Conservation (phyloP, 1,284 basidiomycete genomes). For the Agaricales sp. region DNA sequence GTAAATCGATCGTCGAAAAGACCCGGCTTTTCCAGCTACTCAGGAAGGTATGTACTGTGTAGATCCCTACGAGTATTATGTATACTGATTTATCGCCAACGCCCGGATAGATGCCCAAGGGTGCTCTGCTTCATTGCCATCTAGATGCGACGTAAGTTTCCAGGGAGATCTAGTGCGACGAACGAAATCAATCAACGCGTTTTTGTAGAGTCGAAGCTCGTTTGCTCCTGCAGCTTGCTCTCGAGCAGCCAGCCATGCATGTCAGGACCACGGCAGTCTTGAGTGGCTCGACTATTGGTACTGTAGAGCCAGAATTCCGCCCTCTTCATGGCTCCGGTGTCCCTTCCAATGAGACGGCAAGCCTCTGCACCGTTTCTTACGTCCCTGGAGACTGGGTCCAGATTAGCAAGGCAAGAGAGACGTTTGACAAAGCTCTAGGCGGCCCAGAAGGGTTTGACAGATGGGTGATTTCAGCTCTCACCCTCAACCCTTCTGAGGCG, state of each 20-base stretch:
- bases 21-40: slow-evolving; percentile 52
- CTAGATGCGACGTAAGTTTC: slow-evolving; percentile 41
- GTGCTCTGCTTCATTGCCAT: slow-evolving; percentile 60
- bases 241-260: slow-evolving; percentile 48
- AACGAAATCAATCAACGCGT: no score
- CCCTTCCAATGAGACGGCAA: slow-evolving; percentile 15
- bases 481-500: slow-evolving; percentile 57
- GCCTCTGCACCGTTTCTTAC: slow-evolving; percentile 38
- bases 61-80: no score
- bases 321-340: slow-evolving; percentile 24
- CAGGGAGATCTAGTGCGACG: neutral
- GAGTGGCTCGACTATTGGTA: slow-evolving; percentile 26
- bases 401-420: slow-evolving; percentile 38
- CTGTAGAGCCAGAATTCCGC: slow-evolving; percentile 38
- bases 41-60: slow-evolving; percentile 33
- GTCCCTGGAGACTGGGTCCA: slow-evolving; percentile 39
- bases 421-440: slow-evolving; percentile 39
- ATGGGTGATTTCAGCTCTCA: slow-evolving; percentile 49
- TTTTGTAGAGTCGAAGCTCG: slow-evolving; percentile 34
- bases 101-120: slow-evolving; percentile 58
- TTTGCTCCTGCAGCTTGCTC: slow-evolving; percentile 39
- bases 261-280: slow-evolving; percentile 32
- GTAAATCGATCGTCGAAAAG: slow-evolving; percentile 24
- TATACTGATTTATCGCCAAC: slow-evolving; percentile 2
- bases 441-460: slow-evolving; percentile 55